A percentile compares a stretch with the other conserved stretches of the same genome.
phyloP scores from a whole-genome alignment of 2,329 filamentous ascomycete genomes.

The Xylogone sp. region DNA sequence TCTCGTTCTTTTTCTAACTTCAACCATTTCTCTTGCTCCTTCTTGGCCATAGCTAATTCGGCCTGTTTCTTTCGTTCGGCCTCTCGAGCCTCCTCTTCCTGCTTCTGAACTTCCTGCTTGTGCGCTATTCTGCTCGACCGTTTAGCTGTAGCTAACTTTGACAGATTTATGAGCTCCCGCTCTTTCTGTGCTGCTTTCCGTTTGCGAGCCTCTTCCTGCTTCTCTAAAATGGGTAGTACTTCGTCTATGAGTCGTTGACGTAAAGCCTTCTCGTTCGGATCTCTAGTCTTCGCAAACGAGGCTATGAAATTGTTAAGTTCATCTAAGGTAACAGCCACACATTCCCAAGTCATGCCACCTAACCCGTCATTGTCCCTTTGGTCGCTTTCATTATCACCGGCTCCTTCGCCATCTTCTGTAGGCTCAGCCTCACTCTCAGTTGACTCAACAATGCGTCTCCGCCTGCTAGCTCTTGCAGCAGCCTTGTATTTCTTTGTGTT shows the following conservation, averaged over 20 bases:
- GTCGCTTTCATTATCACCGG: slow-evolving; percentile 36
- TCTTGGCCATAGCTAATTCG: slow-evolving; percentile 63
- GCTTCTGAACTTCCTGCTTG: slow-evolving; percentile 73
- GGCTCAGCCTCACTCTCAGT: slow-evolving; percentile 34
- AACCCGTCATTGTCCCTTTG: slow-evolving; percentile 58
- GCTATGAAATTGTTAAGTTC: slow-evolving; percentile 73
- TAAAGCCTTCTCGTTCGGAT: slow-evolving; percentile 80
- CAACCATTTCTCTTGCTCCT: slow-evolving; percentile 58
- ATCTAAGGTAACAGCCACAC: slow-evolving; percentile 74
- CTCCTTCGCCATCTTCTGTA: slow-evolving; percentile 32
- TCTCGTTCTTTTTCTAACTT: slow-evolving; percentile 71
- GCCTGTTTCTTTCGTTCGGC: slow-evolving; percentile 62
- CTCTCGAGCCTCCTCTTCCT: slow-evolving; percentile 67
- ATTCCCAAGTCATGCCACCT: slow-evolving; percentile 84
- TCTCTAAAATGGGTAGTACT: slow-evolving; percentile 79
- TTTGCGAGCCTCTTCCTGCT: slow-evolving; percentile 71
- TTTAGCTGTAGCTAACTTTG: slow-evolving; percentile 91
- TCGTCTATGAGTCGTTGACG: slow-evolving; percentile 69
- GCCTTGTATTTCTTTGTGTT: slow-evolving; percentile 64
- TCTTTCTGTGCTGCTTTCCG: slow-evolving; percentile 64
- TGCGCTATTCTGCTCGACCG: slow-evolving; percentile 84
- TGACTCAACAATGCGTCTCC: slow-evolving; percentile 55
- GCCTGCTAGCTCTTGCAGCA: slow-evolving; percentile 65
- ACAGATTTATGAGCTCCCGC: slow-evolving; percentile 74
- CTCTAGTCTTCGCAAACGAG: slow-evolving; percentile 69